These are phyloP conservation scores for Karstenula rhodostoma DNA, from an alignment of 2,329 filamentous ascomycete species.

Conservation along the genomic window DNA sequence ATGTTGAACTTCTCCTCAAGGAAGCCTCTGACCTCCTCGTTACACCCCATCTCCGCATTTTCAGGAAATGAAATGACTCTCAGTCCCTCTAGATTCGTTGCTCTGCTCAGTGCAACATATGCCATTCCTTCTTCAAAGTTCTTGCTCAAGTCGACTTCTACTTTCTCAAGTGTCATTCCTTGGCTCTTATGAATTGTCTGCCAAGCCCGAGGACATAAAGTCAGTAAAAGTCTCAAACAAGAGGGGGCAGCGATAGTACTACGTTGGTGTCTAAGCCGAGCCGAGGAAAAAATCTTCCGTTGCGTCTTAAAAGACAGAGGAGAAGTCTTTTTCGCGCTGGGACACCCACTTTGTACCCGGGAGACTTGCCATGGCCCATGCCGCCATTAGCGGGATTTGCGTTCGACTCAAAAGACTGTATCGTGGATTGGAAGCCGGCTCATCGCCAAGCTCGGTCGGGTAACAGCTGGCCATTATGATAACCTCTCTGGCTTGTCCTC, in stretches of 20 bases:
- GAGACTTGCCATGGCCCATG: constrained; percentile 61
- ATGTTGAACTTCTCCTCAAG: constrained; percentile 36
- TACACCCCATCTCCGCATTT: constrained; percentile 29
- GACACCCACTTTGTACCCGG: too few species aligned
- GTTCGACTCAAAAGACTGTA: constrained; percentile 63
- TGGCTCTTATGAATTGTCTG: constrained; percentile 65
- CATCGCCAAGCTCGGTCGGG: constrained; percentile 57
- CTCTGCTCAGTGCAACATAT: constrained; percentile 69
- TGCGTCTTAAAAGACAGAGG: too few species aligned
- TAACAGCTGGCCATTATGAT: constrained; percentile 63
- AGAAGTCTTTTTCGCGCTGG: too few species aligned
- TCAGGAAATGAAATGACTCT: constrained; percentile 46
- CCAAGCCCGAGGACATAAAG: too few species aligned
- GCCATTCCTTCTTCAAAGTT: constrained; percentile 67
- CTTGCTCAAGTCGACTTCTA: constrained; percentile 61
- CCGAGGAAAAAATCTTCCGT: too few species aligned
- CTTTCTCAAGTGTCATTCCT: constrained; percentile 68
- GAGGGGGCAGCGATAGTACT: too few species aligned
- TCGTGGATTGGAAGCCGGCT: constrained; percentile 39
- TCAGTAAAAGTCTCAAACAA: too few species aligned
- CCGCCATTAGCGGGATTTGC: constrained; percentile 67
- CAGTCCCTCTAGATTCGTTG: constrained; percentile 61
- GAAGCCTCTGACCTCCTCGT: constrained; percentile 47
- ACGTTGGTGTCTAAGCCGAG: too few species aligned
- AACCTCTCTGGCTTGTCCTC: constrained; percentile 29